Percentiles rank a stretch among this genome's conserved stretches.
Evolutionary conservation across 1,284 basidiomycete genomes (phyloP).

Genomic region (Ustilago loliicola): DNA sequence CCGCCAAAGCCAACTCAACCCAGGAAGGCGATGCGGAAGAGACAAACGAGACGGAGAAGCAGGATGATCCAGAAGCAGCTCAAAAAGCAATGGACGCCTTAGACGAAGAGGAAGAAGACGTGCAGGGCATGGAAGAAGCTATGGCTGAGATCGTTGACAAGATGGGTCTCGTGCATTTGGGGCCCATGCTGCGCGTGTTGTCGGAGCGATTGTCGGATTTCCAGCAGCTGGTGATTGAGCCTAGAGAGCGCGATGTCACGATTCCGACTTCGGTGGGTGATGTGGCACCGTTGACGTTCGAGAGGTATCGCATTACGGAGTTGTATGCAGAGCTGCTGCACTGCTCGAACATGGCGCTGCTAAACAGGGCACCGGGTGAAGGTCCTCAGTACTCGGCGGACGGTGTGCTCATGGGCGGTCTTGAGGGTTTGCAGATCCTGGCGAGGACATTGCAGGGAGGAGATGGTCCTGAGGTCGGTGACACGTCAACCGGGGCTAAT

Average conservation of each 20-base stretch:
- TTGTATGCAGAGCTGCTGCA: constrained; percentile 96
- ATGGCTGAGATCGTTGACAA: constrained; percentile 88
- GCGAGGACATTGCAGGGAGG: constrained; percentile 64
- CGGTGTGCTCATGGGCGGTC: constrained; percentile 65
- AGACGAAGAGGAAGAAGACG: constrained; percentile 67
- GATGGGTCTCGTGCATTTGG: constrained; percentile 94
- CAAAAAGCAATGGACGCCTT: constrained; percentile 75
- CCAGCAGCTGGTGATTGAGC: constrained; percentile 79
- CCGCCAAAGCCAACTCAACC: constrained; percentile 28
- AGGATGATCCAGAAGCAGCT: constrained; percentile 54
- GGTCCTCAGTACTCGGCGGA: constrained; percentile 67
- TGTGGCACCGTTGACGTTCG: constrained; percentile 87
- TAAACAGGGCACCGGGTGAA: constrained; percentile 78
- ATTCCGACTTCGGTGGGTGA: constrained; percentile 46
- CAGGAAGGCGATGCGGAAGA: constrained; percentile 17
- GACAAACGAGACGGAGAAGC: constrained; percentile 19
- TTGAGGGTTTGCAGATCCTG: constrained; percentile 69
- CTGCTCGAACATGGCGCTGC: constrained; percentile 96
- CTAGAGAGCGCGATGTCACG: constrained; percentile 79
- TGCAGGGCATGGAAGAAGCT: constrained; percentile 78
- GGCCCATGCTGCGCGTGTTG: constrained; percentile 83
- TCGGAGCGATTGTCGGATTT: constrained; percentile 80
- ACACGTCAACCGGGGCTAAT: constrained; percentile 23
- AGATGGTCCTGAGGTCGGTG: constrained; percentile 52
- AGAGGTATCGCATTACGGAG: constrained; percentile 96